phyloP scores from a whole-genome alignment of 768 basidiomycete species.

The Phallus indusiatus region DNA sequence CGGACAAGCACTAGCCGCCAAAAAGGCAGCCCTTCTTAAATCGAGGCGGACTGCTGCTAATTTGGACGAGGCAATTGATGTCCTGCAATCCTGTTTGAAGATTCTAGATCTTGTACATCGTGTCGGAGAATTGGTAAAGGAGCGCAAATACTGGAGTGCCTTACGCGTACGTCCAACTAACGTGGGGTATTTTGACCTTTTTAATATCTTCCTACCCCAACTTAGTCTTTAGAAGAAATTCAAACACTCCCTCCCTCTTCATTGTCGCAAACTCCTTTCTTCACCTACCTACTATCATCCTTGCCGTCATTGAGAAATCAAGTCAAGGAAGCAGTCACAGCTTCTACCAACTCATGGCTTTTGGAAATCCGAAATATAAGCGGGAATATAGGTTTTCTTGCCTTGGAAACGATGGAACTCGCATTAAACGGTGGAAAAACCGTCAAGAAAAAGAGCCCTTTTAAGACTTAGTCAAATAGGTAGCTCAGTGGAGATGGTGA shows the following conservation, averaged over 20 bases:
- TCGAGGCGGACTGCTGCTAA: conserved; percentile 89
- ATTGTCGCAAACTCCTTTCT: conserved; percentile 87
- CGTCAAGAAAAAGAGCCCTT: conserved; percentile 80
- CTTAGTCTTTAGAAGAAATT: conserved; percentile 90
- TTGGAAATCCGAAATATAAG: conserved; percentile 89
- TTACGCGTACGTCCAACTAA: conserved; percentile 57
- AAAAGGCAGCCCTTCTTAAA: conserved; percentile 84
- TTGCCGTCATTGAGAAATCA: conserved; percentile 82
- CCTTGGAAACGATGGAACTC: conserved; percentile 84
- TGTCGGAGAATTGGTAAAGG: conserved; percentile 86
- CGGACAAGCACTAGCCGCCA: conserved; percentile 81
- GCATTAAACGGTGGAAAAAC: conserved; percentile 74
- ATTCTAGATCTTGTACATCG: conserved; percentile 89
- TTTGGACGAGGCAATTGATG: conserved; percentile 94
- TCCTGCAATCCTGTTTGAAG: conserved; percentile 84
- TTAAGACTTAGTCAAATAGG: conserved; percentile 72
- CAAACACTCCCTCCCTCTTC: conserved; percentile 83
- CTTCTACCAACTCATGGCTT: conserved; percentile 94
- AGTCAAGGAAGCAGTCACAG: conserved; percentile 89
- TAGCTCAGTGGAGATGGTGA: conserved; percentile 85
- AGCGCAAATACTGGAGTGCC: conserved; percentile 95
- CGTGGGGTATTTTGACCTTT: conserved; percentile 14
- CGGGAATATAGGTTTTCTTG: conserved; percentile 74
- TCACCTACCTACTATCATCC: conserved; percentile 83
- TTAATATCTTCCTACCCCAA: conserved; percentile 17